Evolutionary conservation across 1,284 basidiomycete species (phyloP).

Genomic region (Trichosporon sp.): DNA sequence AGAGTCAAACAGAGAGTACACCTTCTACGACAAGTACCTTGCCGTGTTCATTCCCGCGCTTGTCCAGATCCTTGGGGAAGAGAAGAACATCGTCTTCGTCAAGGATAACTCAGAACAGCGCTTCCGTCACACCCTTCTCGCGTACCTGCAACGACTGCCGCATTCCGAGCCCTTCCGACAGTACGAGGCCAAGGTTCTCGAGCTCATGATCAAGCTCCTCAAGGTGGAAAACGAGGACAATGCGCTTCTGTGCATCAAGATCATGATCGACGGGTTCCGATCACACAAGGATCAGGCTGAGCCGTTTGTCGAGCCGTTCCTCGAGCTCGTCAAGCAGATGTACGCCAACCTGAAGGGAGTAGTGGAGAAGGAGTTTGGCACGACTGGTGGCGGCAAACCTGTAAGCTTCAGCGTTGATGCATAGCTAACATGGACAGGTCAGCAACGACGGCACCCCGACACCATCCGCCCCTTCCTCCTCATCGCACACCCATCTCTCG

Average conservation of each 20-base stretch:
- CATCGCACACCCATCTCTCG: slow-evolving; percentile 33
- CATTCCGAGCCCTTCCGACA: slow-evolving; percentile 75
- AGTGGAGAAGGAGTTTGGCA: slow-evolving; percentile 72
- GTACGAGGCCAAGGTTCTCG: slow-evolving; percentile 71
- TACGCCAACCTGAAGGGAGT: slow-evolving; percentile 76
- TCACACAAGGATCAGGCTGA: slow-evolving; percentile 68
- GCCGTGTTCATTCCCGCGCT: slow-evolving; percentile 70
- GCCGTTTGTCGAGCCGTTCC: slow-evolving; percentile 76
- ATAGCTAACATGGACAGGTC: slow-evolving; percentile 20
- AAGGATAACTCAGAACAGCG: slow-evolving; percentile 78
- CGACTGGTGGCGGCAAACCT: slow-evolving; percentile 33
- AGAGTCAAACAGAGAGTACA: slow-evolving; percentile 78
- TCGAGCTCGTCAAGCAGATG: slow-evolving; percentile 72
- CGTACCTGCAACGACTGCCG: slow-evolving; percentile 86
- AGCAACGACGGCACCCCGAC: slow-evolving; percentile 27
- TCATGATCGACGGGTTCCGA: slow-evolving; percentile 71
- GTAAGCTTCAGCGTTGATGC: slow-evolving; percentile 27
- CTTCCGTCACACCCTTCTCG: slow-evolving; percentile 80
- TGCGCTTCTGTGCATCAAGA: slow-evolving; percentile 87
- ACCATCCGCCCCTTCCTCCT: slow-evolving; percentile 30
- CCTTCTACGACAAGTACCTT: slow-evolving; percentile 67
- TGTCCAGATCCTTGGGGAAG: slow-evolving; percentile 74
- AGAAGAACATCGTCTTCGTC: slow-evolving; percentile 69
- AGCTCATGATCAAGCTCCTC: slow-evolving; percentile 74
- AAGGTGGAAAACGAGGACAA: slow-evolving; percentile 96